These are phyloP conservation scores for Fusarium udum DNA, from an alignment of 2,329 filamentous ascomycete species.

Conservation along the genomic window DNA sequence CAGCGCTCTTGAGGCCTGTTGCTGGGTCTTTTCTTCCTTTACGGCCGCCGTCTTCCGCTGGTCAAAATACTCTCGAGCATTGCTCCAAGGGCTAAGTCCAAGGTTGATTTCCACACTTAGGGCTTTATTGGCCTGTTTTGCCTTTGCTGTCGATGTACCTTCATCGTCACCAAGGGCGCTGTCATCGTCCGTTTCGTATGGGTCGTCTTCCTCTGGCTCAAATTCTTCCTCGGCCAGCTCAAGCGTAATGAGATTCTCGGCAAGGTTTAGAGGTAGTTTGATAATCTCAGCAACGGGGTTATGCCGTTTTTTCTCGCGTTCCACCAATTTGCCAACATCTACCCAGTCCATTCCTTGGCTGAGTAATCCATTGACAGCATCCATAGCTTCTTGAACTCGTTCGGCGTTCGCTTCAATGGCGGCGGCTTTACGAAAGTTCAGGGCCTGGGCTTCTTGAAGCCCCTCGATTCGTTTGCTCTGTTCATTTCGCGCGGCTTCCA, in stretches of 20 bases:
- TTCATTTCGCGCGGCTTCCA: slow-evolving; percentile 84
- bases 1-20: slow-evolving; percentile 82
- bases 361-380: slow-evolving; percentile 91
- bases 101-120: slow-evolving; percentile 88
- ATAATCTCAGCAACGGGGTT: slow-evolving; percentile 92
- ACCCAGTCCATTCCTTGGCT: slow-evolving; percentile 98
- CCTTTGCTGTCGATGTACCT: slow-evolving; percentile 49
- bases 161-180: slow-evolving; percentile 50
- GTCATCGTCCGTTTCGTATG: slow-evolving; percentile 75
- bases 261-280: slow-evolving; percentile 84
- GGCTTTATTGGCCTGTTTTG: slow-evolving; percentile 59
- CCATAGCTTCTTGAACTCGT: slow-evolving; percentile 90
- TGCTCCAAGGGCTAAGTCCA: slow-evolving; percentile 82
- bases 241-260: slow-evolving; percentile 89
- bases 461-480: slow-evolving; percentile 87
- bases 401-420: slow-evolving; percentile 92
- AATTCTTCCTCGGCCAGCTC: slow-evolving; percentile 76
- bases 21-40: slow-evolving; percentile 87
- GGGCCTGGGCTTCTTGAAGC: slow-evolving; percentile 79
- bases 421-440: slow-evolving; percentile 88
- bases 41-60: slow-evolving; percentile 84
- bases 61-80: slow-evolving; percentile 91
- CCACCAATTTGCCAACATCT: slow-evolving; percentile 86
- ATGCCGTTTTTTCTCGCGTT: slow-evolving; percentile 80
- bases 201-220: slow-evolving; percentile 67